Evolutionary conservation across 179 eudicot species (phyloP).

Genomic region (Gypsophila paniculata): DNA sequence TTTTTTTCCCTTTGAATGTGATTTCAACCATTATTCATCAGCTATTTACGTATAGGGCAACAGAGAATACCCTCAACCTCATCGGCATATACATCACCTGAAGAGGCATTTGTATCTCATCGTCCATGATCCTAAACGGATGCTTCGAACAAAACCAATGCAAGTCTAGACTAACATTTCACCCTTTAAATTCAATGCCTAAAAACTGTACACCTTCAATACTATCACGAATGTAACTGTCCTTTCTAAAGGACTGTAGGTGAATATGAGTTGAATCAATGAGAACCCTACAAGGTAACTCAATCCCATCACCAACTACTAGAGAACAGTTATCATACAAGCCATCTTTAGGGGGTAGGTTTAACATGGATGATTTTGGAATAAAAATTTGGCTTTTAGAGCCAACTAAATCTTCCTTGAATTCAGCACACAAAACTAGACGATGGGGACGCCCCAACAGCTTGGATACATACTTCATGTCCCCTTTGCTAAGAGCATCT

Average conservation of each 20-base stretch:
- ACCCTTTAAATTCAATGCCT: slow-evolving; percentile 64
- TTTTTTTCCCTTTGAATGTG: too few relatives aligned
- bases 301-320: slow-evolving; percentile 38
- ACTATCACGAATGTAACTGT: slow-evolving; percentile 24
- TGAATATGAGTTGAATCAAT: slow-evolving; percentile 59
- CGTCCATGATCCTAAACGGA: neutral
- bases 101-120: neutral
- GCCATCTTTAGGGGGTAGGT: slow-evolving; percentile 84
- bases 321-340: slow-evolving; percentile 52
- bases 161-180: neutral
- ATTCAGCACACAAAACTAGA: slow-evolving; percentile 48
- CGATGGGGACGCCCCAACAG: slow-evolving; percentile 90
- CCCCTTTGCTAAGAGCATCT: slow-evolving; percentile 71
- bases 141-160: neutral
- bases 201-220: slow-evolving; percentile 34
- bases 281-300: slow-evolving; percentile 54
- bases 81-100: too few relatives aligned
- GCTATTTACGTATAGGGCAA: too few relatives aligned
- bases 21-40: too few relatives aligned
- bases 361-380: slow-evolving; percentile 61
- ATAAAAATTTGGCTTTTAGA: slow-evolving; percentile 37
- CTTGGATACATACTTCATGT: slow-evolving; percentile 75
- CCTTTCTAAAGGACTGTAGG: slow-evolving; percentile 47
- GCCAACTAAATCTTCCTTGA: slow-evolving; percentile 31
- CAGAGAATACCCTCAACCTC: too few relatives aligned